Evolutionary conservation across 176 grass and related monocot species (phyloP).

Genomic region (Oryza glumipatula): DNA sequence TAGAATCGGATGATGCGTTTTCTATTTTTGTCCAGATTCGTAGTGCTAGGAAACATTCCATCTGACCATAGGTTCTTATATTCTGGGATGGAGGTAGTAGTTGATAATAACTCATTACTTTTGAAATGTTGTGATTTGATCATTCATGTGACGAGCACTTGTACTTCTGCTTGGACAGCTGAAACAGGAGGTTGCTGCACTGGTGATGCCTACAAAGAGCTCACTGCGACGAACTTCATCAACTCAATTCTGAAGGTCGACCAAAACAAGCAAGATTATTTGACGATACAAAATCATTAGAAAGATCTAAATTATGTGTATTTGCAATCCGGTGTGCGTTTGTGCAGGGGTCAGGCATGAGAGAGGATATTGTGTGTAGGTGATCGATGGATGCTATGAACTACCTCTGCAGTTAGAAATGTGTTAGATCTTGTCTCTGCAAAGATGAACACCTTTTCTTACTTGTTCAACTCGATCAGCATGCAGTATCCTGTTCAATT

Average conservation of each 20-base stretch:
- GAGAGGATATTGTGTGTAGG: background rate
- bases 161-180: conserved; percentile 24
- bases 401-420: conserved; percentile 8
- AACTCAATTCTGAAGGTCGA: conserved; percentile 43
- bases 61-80: too few species aligned
- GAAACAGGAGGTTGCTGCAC: conserved; percentile 50
- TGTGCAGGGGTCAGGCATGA: conserved; percentile 6
- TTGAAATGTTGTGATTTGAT: background rate
- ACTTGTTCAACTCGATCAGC: background rate
- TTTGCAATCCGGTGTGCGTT: background rate
- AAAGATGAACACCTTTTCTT: background rate
- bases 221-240: conserved; percentile 52
- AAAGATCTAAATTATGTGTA: background rate
- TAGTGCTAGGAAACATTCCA: too few species aligned
- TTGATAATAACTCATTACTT: too few species aligned
- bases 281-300: background rate
- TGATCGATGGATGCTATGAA: background rate
- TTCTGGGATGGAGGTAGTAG: too few species aligned
- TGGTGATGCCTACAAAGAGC: conserved; percentile 48
- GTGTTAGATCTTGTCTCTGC: background rate
- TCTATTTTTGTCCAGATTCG: too few species aligned
- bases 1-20: too few species aligned
- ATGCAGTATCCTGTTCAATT: background rate
- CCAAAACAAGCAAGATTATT: background rate
- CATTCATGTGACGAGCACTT: background rate